phyloP scores from a whole-genome alignment of 495 filamentous ascomycete genomes.

The Annulohypoxylon maeteangense region DNA sequence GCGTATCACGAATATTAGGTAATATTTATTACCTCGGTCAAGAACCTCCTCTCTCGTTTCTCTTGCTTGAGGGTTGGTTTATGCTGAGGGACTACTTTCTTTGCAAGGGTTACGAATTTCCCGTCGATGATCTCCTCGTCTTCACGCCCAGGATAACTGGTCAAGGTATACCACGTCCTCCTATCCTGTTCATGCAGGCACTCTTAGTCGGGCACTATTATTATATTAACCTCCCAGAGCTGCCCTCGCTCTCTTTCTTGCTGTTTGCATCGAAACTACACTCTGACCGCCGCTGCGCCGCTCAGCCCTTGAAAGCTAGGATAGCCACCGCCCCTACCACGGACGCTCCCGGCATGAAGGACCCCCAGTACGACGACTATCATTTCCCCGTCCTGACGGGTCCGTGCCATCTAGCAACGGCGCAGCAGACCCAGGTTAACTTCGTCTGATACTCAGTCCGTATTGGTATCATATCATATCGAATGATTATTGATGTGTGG shows the following conservation, averaged over 20 bases:
- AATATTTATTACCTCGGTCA: neutral
- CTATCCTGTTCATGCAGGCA: neutral
- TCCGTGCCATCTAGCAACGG: neutral
- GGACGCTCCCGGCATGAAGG: neutral
- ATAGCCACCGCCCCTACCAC: neutral
- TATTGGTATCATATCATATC: constrained; percentile 5
- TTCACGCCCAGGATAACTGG: neutral
- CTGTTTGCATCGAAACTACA: neutral
- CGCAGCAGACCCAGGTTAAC: neutral
- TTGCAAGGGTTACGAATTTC: neutral
- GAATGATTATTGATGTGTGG: constrained; percentile 3
- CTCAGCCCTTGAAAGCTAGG: constrained; percentile 5
- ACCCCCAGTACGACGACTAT: neutral
- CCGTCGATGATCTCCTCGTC: neutral
- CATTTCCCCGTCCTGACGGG: neutral
- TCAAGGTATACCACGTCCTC: neutral
- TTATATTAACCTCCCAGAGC: neutral
- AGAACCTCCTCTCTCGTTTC: neutral
- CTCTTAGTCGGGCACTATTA: neutral
- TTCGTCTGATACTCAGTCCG: neutral
- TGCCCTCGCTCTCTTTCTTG: neutral
- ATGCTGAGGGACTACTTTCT: neutral
- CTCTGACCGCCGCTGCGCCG: constrained; percentile 6
- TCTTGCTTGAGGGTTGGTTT: neutral
- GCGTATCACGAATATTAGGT: neutral